A percentile compares a stretch with the other conserved stretches of the same genome.
Evolutionary conservation across 805 yeast species (phyloP).

Genomic region (Pichia deserticola): DNA sequence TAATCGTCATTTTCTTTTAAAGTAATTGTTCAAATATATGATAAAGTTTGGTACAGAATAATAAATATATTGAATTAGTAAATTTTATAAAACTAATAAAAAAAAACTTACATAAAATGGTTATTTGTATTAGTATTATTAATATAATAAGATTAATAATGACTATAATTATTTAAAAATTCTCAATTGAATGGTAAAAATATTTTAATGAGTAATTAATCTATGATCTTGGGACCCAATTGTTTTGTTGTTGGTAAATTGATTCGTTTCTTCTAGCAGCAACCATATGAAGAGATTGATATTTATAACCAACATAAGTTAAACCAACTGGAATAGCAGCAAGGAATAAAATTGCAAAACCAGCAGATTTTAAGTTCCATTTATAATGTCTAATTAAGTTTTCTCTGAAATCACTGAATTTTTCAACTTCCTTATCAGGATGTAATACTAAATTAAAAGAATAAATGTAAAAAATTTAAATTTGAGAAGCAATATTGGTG

Average conservation of each 20-base stretch:
- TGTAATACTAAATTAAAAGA: conserved; percentile 20
- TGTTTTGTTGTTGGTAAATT: conserved; percentile 17
- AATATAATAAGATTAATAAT: no score
- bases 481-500: neutral
- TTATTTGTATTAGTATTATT: no score
- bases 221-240: conserved; percentile 24
- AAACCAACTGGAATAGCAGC: conserved; percentile 28
- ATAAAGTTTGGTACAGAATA: neutral
- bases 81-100: no score
- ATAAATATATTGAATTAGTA: neutral
- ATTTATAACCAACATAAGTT: conserved; percentile 26
- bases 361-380: conserved; percentile 24
- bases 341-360: conserved; percentile 23
- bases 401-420: conserved; percentile 26
- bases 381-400: conserved; percentile 25
- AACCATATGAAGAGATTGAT: conserved; percentile 21
- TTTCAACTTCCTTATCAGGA: conserved; percentile 26
- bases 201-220: neutral
- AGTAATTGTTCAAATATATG: no score
- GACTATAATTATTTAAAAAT: no score
- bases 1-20: no score
- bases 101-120: no score
- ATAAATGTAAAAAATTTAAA: neutral
- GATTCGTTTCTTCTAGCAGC: conserved; percentile 28
- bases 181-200: no score